Base-by-base conservation (phyloP, 495 filamentous ascomycete species). In the Penicillium angulare region DNA sequence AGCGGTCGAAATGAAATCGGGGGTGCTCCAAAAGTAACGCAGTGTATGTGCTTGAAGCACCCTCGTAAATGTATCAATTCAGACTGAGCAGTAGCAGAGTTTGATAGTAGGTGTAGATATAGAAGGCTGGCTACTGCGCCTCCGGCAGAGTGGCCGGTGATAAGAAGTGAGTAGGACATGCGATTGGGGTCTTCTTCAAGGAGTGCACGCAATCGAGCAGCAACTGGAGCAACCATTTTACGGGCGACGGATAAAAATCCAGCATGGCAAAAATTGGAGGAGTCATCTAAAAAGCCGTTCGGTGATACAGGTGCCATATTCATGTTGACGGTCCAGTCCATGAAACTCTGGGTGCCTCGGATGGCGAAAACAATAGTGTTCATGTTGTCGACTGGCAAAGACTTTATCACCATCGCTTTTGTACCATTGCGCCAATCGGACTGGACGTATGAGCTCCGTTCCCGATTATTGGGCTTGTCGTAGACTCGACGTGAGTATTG, bases 251-350 rank as follows among this genome's bases (percentile, higher is more conserved):
- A 76, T 0, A 93, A 72, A 53, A 92, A 93, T 3, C 89, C 89
- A 4, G 84, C 70, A 61, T 93, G 89, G 63, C 88, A 92, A 17
- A 83, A 70, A 57, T 92, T 93, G 22, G 78, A 79, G 3, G 79
- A 68, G 52, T 93, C 89, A 57, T 92, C 88, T 7, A 95, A 61
- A 55, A 92, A 92, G 0, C 80, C 83, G 0, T 49, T 47, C 0
- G 89, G 86, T 1, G 79, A 68, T 0, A 75, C 73, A 3, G 89
- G 88, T 7, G 76, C 78, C 0, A 81, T 78, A 17, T 84, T 80
- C 5, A 90, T 74, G 60, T 95, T 95, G 7, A 92, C 86, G 3
- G 84, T 77, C 89, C 89, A 93, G 66, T 93, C 89, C 72, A 88
- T 83, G 59, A 90, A 87, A 1, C 80, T 87, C 26, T 88, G 82